Evolutionary conservation across 148 eudicot genomes (phyloP), one percentile per base, ranked within the genome.

Genomic region (Limonium bicolor): DNA sequence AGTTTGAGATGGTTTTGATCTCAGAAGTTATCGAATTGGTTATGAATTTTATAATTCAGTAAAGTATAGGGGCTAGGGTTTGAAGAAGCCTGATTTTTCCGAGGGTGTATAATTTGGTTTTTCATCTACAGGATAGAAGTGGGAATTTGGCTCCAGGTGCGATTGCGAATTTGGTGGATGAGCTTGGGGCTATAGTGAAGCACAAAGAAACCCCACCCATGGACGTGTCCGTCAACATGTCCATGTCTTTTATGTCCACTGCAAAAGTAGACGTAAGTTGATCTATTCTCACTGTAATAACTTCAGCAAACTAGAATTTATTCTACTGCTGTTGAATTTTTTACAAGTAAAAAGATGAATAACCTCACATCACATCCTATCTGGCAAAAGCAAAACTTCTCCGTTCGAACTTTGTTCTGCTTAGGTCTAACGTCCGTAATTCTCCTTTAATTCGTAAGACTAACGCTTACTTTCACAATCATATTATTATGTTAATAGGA

Each of bases 221-320:
- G 90, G 72, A 50, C 48, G 82, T 74, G 12, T 85, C 95, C 0
- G 85, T 80, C 21, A 81, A 58, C 56, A 80, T 85, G 77, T 80
- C 90, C 24, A 74, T 85, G 32, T 71, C 86, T 0, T 74, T 61
- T 58, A 47, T 80, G 46, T 74, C 86, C 5, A 40, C 54, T 60
- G 90, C 95, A 10, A 77, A 74, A 55, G 56, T 67, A 15, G 51
- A 77, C 72, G 94, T 84, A 73, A 65, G 86, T 53, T 29, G 33
- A 8, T n/a, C 12, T 29, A 7, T 29, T 29, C 2, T 8, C 12
- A n/a, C 0, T 29, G 2, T 29, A 29, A 2, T 1, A 29, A 29
- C 1, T 29, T 7, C 7, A 29, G 12, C 33, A n/a, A n/a, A n/a
- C n/a, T n/a, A n/a, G n/a, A n/a, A n/a, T n/a, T n/a, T n/a, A n/a